phyloP scores from a whole-genome alignment of 306 rosid species.

The Morella rubra region DNA sequence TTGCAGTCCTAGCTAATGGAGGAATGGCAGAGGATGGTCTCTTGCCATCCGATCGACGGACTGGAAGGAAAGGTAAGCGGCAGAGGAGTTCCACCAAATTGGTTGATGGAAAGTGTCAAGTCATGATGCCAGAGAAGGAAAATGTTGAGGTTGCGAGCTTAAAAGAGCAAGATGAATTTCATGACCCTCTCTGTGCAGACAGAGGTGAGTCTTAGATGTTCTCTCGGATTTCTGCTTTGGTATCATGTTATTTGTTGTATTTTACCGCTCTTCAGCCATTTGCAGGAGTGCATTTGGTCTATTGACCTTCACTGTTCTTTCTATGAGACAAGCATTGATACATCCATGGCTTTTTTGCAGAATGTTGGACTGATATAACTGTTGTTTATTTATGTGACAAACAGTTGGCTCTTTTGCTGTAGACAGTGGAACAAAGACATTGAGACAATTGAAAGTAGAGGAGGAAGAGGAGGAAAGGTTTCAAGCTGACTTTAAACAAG shows the following conservation, averaged over 20 bases:
- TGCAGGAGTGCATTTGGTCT: neutral
- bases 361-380: constrained; percentile 22
- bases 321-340: neutral
- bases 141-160: constrained; percentile 38
- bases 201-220: constrained; percentile 46
- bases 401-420: constrained; percentile 33
- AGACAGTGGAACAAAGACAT: constrained; percentile 49
- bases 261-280: neutral
- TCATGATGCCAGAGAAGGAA: constrained; percentile 39
- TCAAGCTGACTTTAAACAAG: constrained; percentile 88
- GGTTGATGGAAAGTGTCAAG: constrained; percentile 53
- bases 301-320: neutral
- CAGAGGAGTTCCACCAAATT: constrained; percentile 58
- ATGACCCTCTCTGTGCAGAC: constrained; percentile 39
- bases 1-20: constrained; percentile 55
- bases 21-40: constrained; percentile 55
- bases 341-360: constrained; percentile 8
- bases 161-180: constrained; percentile 43
- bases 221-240: constrained; percentile 14
- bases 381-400: constrained; percentile 27
- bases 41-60: constrained; percentile 53
- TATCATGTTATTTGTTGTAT: neutral
- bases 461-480: constrained; percentile 89
- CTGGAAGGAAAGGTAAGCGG: constrained; percentile 65
- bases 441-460: constrained; percentile 55